These are phyloP conservation scores for Kodamaea sagamina DNA, from an alignment of 805 yeast genomes.

Conservation along the genomic window DNA sequence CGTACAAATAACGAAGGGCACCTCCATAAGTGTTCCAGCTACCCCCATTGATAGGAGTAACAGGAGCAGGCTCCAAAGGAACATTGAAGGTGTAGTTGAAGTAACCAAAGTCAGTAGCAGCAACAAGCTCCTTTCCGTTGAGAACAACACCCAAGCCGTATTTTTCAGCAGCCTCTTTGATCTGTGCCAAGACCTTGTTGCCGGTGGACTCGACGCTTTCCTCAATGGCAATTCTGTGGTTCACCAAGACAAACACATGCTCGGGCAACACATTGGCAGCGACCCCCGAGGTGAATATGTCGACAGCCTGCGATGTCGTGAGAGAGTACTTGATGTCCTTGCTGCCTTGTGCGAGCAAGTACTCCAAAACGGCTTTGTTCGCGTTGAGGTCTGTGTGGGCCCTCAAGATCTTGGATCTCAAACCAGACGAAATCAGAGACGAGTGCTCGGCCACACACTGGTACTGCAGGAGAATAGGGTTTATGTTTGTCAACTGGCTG, in stretches of 20 bases:
- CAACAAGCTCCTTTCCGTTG: conserved; percentile 26
- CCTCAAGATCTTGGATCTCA: conserved; percentile 40
- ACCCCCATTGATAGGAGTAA: conserved; percentile 34
- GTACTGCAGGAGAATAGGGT: conserved; percentile 46
- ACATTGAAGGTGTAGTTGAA: conserved; percentile 30
- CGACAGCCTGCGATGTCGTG: conserved; percentile 51
- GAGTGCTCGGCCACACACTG: conserved; percentile 52
- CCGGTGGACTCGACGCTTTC: conserved; percentile 35
- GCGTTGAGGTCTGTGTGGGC: conserved; percentile 39
- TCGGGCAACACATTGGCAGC: conserved; percentile 55
- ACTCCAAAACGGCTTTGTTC: conserved; percentile 38
- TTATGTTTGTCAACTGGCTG: conserved; percentile 40
- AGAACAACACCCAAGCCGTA: conserved; percentile 39
- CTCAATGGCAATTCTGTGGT: conserved; percentile 51
- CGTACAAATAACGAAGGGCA: conserved; percentile 39
- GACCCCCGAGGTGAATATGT: conserved; percentile 50
- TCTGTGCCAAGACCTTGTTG: conserved; percentile 33
- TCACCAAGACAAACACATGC: conserved; percentile 43
- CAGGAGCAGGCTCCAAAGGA: conserved; percentile 41
- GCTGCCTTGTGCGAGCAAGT: conserved; percentile 26
- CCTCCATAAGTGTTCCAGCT: conserved; percentile 41
- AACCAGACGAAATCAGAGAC: conserved; percentile 28
- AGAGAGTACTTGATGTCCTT: conserved; percentile 35
- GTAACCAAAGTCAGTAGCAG: conserved; percentile 32
- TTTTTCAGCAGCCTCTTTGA: conserved; percentile 34